phyloP scores from a whole-genome alignment of 306 rosid species.

The Crataegus laevigata region DNA sequence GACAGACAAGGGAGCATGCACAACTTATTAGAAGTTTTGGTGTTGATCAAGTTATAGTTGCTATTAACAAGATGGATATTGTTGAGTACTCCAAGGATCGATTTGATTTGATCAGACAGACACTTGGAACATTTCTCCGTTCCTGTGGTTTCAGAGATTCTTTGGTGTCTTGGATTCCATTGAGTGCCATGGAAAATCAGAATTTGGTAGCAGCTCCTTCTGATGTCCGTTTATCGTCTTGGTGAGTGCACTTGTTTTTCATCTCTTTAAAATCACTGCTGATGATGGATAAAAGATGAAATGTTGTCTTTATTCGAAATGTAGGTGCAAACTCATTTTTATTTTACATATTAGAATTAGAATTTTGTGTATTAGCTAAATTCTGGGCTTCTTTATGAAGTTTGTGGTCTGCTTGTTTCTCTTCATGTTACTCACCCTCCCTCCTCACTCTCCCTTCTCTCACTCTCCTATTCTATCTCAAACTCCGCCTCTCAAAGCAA shows the following conservation, averaged over 20 bases:
- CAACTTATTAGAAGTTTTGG: conserved; percentile 97
- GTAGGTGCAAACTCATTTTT: background rate
- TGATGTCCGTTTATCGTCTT: conserved; percentile 48
- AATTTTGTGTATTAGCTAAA: background rate
- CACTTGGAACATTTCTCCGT: conserved; percentile 70
- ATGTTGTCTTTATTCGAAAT: background rate
- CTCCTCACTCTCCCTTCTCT: background rate
- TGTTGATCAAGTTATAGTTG: conserved; percentile 88
- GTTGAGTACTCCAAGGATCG: conserved; percentile 75
- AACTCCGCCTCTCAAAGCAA: background rate
- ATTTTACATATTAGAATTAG: background rate
- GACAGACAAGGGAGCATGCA: conserved; percentile 92
- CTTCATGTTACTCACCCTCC: background rate
- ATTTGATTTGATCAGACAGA: conserved; percentile 69
- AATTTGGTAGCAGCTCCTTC: conserved; percentile 85
- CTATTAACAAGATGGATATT: conserved; percentile 89
- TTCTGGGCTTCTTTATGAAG: background rate
- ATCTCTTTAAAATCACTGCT: background rate
- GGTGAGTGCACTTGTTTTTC: conserved; percentile 41
- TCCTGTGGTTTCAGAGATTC: conserved; percentile 82
- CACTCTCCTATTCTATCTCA: background rate
- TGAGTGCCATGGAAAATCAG: conserved; percentile 91
- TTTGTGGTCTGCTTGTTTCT: background rate
- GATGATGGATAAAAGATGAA: background rate
- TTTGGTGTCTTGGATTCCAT: conserved; percentile 70